Conservation (phyloP, 2,329 filamentous ascomycete species). For the Claviceps citrina region DNA sequence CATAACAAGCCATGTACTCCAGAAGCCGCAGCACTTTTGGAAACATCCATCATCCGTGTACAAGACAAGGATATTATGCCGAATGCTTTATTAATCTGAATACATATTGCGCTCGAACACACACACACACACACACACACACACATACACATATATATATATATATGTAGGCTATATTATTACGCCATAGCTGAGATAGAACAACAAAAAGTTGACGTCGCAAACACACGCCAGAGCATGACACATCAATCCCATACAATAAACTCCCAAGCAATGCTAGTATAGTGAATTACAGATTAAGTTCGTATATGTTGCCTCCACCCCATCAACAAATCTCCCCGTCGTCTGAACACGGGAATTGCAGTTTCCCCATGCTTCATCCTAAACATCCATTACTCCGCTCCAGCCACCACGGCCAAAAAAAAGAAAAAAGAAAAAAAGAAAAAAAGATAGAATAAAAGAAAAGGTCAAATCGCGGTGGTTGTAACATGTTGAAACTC, state of each 20-base stretch:
- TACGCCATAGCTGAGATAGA: no score
- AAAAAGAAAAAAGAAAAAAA: not conserved
- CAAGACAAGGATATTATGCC: not conserved
- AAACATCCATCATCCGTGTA: not conserved
- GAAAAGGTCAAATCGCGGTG: slow-evolving; percentile 5
- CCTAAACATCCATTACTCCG: no score
- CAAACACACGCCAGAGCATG: not conserved
- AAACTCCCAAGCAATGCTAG: not conserved
- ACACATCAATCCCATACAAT: not conserved
- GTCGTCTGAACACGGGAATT: no score
- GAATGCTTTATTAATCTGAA: not conserved
- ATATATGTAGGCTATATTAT: not conserved
- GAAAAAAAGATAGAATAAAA: not conserved
- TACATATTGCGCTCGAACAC: no score
- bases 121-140: no score
- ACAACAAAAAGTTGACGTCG: not conserved
- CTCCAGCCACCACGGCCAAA: not conserved
- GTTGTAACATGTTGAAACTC: slow-evolving; percentile 12
- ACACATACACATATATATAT: no score
- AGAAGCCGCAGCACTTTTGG: not conserved
- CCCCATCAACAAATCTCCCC: not conserved
- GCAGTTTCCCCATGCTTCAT: no score
- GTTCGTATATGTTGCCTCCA: not conserved
- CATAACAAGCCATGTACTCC: no score
- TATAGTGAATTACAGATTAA: not conserved